Evolutionary conservation across 805 yeast genomes (phyloP).

Genomic region (Pichia pseudocactophila): DNA sequence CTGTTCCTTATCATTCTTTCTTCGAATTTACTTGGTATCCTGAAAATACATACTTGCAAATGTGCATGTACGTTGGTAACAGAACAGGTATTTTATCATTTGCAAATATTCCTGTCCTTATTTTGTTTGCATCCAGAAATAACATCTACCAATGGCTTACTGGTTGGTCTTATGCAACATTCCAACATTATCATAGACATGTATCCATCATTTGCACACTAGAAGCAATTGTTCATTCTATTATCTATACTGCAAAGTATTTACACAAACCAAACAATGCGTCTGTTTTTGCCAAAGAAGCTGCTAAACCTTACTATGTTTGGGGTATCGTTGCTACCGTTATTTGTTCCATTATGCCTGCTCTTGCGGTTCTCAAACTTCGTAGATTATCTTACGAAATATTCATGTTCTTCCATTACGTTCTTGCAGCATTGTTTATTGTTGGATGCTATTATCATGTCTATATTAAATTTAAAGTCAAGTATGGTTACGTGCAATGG

Average conservation of each 20-base stretch:
- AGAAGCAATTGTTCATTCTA: not conserved
- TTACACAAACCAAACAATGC: not conserved
- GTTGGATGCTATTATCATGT: slow-evolving; percentile 47
- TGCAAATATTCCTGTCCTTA: slow-evolving; percentile 31
- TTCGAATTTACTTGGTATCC: not conserved
- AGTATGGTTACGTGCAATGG: slow-evolving; percentile 21
- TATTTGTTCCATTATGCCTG: slow-evolving; percentile 27
- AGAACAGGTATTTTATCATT: slow-evolving; percentile 33
- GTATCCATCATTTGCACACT: slow-evolving; percentile 31
- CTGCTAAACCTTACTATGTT: slow-evolving; percentile 12
- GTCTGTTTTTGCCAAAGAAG: not conserved
- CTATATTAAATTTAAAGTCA: slow-evolving; percentile 8
- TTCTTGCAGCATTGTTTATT: slow-evolving; percentile 42
- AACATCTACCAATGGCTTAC: slow-evolving; percentile 35
- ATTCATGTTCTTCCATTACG: slow-evolving; percentile 33
- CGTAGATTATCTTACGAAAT: slow-evolving; percentile 7
- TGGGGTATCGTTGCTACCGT: slow-evolving; percentile 35
- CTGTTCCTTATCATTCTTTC: slow-evolving; percentile 5
- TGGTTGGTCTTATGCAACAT: slow-evolving; percentile 34
- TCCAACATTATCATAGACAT: slow-evolving; percentile 48
- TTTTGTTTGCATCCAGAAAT: slow-evolving; percentile 41
- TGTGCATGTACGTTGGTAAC: slow-evolving; percentile 5
- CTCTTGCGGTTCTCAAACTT: slow-evolving; percentile 42
- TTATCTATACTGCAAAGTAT: not conserved
- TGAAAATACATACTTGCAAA: not conserved